Evolutionary conservation across 768 basidiomycete species (phyloP).

Genomic region (Suillus lakei): DNA sequence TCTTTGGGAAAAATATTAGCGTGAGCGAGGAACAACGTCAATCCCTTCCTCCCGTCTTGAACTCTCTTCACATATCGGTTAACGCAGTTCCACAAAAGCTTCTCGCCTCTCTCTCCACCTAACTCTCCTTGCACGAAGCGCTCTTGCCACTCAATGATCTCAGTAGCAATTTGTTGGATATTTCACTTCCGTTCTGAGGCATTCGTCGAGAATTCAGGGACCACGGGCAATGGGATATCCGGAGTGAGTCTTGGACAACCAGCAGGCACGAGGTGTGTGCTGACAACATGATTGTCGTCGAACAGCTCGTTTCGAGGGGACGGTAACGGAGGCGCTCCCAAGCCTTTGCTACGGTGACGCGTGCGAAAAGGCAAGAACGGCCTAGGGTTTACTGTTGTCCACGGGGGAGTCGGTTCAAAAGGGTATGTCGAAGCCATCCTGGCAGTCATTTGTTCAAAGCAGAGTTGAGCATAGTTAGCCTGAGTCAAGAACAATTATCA

Average conservation of each 20-base stretch:
- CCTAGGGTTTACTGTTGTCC: conserved; percentile 28
- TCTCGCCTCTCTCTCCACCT: conserved; percentile 22
- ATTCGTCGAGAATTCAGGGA: conserved; percentile 18
- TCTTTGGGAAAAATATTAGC: conserved; percentile 92
- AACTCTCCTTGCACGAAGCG: conserved; percentile 21
- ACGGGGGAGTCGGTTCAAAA: conserved; percentile 23
- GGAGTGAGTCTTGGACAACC: conserved; percentile 30
- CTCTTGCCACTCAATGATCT: conserved; percentile 23
- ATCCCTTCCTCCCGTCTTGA: conserved; percentile 33
- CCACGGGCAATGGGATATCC: conserved; percentile 26
- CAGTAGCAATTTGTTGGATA: conserved; percentile 17
- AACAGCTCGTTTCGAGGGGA: conserved; percentile 25
- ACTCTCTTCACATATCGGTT: conserved; percentile 65
- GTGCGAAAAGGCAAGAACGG: conserved; percentile 17
- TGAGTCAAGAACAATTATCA: too few species aligned
- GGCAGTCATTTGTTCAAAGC: not conserved
- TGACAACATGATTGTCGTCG: conserved; percentile 27
- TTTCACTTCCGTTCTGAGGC: conserved; percentile 17
- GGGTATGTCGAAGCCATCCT: conserved; percentile 20
- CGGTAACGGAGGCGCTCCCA: conserved; percentile 23
- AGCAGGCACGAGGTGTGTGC: conserved; percentile 35
- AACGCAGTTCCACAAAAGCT: conserved; percentile 67
- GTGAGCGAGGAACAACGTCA: conserved; percentile 80
- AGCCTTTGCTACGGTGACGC: conserved; percentile 11
- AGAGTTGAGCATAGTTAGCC: too few species aligned